Percentiles rank a stretch among this genome's conserved stretches.
phyloP scores from a whole-genome alignment of 306 rosid species.

The Prosopis cineraria region DNA sequence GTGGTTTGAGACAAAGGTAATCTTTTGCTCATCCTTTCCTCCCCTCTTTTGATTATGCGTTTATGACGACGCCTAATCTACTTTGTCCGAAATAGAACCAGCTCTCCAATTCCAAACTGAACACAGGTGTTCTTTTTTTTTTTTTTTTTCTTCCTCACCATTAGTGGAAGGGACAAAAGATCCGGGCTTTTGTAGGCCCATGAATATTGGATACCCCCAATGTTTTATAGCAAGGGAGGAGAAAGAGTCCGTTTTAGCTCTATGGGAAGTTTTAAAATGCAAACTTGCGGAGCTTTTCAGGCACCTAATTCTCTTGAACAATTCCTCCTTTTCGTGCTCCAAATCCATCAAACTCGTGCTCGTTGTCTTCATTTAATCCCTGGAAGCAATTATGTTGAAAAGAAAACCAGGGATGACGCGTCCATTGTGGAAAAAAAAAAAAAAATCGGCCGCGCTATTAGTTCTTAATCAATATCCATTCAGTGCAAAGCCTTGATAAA shows the following conservation, averaged over 20 bases:
- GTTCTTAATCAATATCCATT: neutral
- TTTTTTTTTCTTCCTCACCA: neutral
- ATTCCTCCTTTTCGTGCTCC: no score
- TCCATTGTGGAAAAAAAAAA: neutral
- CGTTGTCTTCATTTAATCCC: neutral
- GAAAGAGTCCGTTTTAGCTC: neutral
- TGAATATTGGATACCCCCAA: neutral
- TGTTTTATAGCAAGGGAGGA: neutral
- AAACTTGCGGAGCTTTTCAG: no score
- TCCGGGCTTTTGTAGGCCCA: neutral
- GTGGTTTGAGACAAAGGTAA: neutral
- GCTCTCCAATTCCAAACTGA: no score
- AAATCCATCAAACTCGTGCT: no score
- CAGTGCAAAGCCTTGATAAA: no score
- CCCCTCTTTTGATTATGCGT: no score
- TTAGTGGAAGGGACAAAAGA: neutral
- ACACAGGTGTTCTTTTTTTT: no score
- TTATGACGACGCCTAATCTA: no score
- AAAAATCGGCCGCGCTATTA: neutral
- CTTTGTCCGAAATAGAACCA: no score
- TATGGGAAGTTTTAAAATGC: neutral
- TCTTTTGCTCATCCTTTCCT: neutral
- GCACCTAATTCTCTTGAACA: no score
- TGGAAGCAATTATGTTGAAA: neutral
- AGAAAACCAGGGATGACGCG: neutral